Evolutionary conservation across 345 rosid genomes (phyloP), one percentile per base, ranked within the genome.

Genomic region (Diplotaxis tenuifolia): DNA sequence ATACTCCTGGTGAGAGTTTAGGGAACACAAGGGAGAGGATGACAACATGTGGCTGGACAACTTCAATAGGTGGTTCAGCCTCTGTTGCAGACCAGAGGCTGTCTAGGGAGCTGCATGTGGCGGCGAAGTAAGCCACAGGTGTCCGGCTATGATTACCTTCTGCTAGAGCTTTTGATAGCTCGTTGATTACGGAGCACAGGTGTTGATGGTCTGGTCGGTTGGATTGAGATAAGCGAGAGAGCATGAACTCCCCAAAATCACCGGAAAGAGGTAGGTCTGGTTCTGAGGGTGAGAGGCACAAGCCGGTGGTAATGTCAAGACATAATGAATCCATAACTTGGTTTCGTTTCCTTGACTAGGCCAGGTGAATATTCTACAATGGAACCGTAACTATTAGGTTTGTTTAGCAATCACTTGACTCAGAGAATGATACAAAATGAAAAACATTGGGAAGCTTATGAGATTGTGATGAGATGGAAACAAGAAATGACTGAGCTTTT

Each of bases 71-170:
- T 21, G 85, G 80, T 14, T 80, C 64, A 12, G 68, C 23, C 28
- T 27, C 29, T 0, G 29, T 3, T 6, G 81, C 68, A 20, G 80
- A 76, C 73, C 71, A 38, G 76, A 92, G 82, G 38, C 84, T 86
- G 75, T 86, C 86, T 14, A 92, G 84, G 12, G 96, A 90, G 61
- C 82, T 80, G 76, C 86, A 83, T 0, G 87, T 68, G 61, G 86
- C 86, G 53, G 87, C 91, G 21, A 89, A 90, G 84, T 86, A 95
- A 72, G 96, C 90, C 56, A 86, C 63, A 1, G 96, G 88, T 4
- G 85, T 81, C 54, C 83, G 83, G 45, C 84, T 82, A 15, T 86
- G 84, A 72, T 79, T 84, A 56, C 82, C 87, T 59, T 90, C 98
- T 54, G 81, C 86, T 47, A 92, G 87, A 66, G 83, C 87, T 75